Evolutionary conservation across 176 grass and related monocot genomes (phyloP).

Genomic region (Carex cristatella): DNA sequence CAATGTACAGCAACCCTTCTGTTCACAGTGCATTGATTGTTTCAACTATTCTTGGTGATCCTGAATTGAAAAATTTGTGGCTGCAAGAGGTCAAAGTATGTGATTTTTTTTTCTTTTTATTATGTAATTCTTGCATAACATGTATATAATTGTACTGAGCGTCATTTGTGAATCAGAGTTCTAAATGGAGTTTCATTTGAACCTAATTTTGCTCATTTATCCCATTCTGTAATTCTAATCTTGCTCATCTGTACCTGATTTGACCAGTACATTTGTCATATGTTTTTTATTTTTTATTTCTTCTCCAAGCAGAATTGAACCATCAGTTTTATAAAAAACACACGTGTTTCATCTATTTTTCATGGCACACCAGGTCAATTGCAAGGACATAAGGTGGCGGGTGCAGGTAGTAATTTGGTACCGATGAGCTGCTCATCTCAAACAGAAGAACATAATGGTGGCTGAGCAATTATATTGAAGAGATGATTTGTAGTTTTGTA

Average conservation of each 20-base stretch:
- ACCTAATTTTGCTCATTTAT: background rate
- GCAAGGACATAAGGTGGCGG: too few species aligned
- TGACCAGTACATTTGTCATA: background rate
- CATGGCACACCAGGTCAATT: too few species aligned
- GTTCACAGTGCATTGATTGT: constrained; percentile 83
- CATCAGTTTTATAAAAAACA: too few species aligned
- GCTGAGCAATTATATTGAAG: too few species aligned
- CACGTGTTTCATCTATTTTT: too few species aligned
- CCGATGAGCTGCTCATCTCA: too few species aligned
- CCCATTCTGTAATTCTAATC: background rate
- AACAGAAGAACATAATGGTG: too few species aligned
- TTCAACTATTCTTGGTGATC: constrained; percentile 81
- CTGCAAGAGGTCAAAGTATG: constrained; percentile 91
- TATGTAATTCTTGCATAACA: background rate
- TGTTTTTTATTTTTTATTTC: too few species aligned
- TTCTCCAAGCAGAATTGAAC: too few species aligned
- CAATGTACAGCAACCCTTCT: constrained; percentile 98
- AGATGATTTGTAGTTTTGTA: too few species aligned
- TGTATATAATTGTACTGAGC: background rate
- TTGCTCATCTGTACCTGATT: background rate
- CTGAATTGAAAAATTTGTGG: constrained; percentile 85
- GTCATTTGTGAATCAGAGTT: background rate
- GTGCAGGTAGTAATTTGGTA: too few species aligned
- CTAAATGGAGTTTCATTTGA: background rate
- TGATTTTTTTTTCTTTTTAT: background rate